phyloP scores from a whole-genome alignment of 352 stramenopile genomes.

The Globisporangium uncinulatum region DNA sequence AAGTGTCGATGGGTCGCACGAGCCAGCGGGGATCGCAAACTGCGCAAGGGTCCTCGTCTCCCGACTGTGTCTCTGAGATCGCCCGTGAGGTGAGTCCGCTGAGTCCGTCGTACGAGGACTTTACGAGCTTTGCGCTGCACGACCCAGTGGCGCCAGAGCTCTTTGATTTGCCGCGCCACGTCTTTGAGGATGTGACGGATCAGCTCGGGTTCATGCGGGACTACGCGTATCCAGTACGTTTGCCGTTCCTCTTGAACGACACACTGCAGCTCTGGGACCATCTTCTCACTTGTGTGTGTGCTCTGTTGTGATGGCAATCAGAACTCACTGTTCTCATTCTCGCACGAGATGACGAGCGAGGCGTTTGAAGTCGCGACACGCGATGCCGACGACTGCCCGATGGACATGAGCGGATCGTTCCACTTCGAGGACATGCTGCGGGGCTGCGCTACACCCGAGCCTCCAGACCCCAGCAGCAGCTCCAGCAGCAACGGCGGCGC shows the following conservation, averaged over 20 bases:
- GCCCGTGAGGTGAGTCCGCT: not conserved
- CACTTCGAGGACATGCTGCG: conserved; percentile 7
- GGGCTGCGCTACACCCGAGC: conserved; percentile 1
- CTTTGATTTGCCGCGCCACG: conserved; percentile 12
- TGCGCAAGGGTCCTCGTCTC: conserved; percentile 14
- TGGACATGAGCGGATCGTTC: conserved; percentile 2
- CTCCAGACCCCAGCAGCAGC: not conserved
- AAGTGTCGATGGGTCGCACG: not conserved
- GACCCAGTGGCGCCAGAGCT: conserved; percentile 9
- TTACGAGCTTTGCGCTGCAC: conserved; percentile 12
- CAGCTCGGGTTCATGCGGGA: conserved; percentile 11
- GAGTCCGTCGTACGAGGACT: conserved; percentile 9
- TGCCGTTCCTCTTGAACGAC: not conserved
- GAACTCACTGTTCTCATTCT: conserved; percentile 1
- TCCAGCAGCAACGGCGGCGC: not conserved
- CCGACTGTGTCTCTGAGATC: conserved; percentile 12
- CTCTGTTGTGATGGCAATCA: not conserved
- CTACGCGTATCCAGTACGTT: conserved; percentile 3
- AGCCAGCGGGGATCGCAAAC: conserved; percentile 1
- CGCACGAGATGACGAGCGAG: conserved; percentile 3
- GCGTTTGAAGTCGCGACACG: not conserved
- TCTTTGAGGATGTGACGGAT: conserved; percentile 15
- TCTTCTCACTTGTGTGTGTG: conserved; percentile 1
- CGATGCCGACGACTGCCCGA: not conserved
- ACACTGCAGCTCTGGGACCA: not conserved